These are phyloP conservation scores for Plasmodium berghei DNA, from an alignment of 169 alveolate species.

Conservation along the genomic window DNA sequence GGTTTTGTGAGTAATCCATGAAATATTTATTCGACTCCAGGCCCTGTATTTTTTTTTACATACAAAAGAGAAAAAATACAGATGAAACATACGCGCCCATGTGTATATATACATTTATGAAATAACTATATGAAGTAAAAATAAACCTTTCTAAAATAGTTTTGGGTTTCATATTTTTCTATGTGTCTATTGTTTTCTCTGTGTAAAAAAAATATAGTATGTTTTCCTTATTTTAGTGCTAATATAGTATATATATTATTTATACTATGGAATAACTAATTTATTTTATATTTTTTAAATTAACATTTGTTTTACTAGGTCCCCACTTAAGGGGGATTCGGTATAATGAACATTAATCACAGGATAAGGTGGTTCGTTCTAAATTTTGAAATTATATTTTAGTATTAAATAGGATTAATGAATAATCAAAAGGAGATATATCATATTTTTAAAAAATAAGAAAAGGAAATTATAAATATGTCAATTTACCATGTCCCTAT, in stretches of 20 bases:
- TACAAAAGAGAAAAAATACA: not conserved
- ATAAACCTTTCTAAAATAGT: constrained; percentile 65
- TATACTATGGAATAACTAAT: too few relatives aligned
- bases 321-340: constrained; percentile 39
- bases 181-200: constrained; percentile 58
- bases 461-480: constrained; percentile 1
- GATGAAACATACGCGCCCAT: not conserved
- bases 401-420: not conserved
- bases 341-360: constrained; percentile 52
- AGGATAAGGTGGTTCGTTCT: constrained; percentile 72
- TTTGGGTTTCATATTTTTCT: constrained; percentile 34
- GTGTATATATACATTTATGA: not conserved
- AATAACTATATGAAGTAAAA: not conserved
- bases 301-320: constrained; percentile 63
- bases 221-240: constrained; percentile 7
- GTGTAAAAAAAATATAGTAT: constrained; percentile 10
- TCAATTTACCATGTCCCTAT: constrained; percentile 69
- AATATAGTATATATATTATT: not conserved
- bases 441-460: not conserved
- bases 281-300: constrained; percentile 6
- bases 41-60: constrained; percentile 22
- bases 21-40: constrained; percentile 33
- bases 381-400: constrained; percentile 6
- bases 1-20: constrained; percentile 63
- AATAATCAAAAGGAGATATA: not conserved